These are phyloP conservation scores for Malus asiatica DNA, from an alignment of 306 rosid species.

Conservation along the genomic window DNA sequence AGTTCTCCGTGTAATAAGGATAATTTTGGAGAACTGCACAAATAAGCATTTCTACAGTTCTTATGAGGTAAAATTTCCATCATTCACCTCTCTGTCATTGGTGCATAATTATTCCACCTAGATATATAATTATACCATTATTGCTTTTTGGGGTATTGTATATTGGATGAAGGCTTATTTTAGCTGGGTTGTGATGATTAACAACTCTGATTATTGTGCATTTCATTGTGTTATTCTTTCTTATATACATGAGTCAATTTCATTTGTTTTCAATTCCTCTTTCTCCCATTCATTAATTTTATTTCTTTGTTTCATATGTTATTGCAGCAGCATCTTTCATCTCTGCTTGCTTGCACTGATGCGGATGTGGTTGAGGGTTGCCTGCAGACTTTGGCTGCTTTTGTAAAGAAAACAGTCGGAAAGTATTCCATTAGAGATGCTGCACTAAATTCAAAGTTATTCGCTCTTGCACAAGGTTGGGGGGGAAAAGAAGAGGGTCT, in stretches of 20 bases:
- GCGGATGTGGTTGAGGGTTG: slow-evolving; percentile 93
- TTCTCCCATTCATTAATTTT: slow-evolving; percentile 1
- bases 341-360: slow-evolving; percentile 91
- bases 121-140: background rate
- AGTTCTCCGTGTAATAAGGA: slow-evolving; percentile 78
- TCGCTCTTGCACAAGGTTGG: slow-evolving; percentile 97
- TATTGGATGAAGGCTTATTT: background rate
- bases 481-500: slow-evolving; percentile 99
- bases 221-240: background rate
- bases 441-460: slow-evolving; percentile 77
- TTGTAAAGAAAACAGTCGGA: slow-evolving; percentile 88
- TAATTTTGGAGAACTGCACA: slow-evolving; percentile 90
- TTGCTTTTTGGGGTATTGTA: background rate
- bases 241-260: background rate
- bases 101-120: background rate
- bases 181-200: background rate
- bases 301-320: slow-evolving; percentile 20
- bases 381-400: slow-evolving; percentile 82
- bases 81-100: background rate
- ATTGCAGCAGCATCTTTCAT: slow-evolving; percentile 96
- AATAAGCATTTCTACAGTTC: slow-evolving; percentile 95
- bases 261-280: background rate
- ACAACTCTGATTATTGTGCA: background rate
- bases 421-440: slow-evolving; percentile 74
- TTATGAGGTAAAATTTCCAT: slow-evolving; percentile 58